A percentile compares a stretch with the other conserved stretches of the same genome.
Conservation (phyloP, 352 stramenopile genomes). For the Pythium rishiriense region DNA sequence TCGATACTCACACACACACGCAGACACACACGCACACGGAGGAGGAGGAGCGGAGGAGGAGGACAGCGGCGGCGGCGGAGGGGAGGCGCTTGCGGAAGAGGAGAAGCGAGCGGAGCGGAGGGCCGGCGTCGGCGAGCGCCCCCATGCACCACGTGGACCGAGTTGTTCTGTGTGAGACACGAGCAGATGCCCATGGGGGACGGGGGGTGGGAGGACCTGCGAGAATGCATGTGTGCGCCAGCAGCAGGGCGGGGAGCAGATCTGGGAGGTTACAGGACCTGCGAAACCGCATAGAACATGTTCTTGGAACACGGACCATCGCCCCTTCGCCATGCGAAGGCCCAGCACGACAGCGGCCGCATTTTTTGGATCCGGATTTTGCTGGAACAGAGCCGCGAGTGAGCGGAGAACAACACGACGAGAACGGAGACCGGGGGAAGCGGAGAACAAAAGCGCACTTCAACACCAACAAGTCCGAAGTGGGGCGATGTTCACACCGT, state of each 20-base stretch:
- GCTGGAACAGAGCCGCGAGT: conserved; percentile 4
- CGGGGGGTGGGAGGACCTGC: conserved; percentile 9
- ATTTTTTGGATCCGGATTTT: background rate
- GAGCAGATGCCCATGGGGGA: conserved; percentile 10
- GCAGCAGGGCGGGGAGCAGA: background rate
- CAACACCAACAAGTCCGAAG: no score
- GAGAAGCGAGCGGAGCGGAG: background rate
- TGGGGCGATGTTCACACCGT: no score
- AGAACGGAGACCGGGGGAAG: background rate
- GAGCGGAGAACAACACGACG: background rate
- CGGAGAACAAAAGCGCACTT: conserved; percentile 2
- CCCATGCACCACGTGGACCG: conserved; percentile 14
- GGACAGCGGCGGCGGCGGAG: no score
- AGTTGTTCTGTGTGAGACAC: conserved; percentile 17
- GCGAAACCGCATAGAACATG: conserved; percentile 19
- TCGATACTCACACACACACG: background rate
- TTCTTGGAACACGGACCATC: conserved; percentile 16
- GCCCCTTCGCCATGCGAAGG: conserved; percentile 9
- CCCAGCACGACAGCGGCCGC: background rate
- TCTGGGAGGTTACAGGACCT: conserved; percentile 11
- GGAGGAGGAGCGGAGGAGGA: background rate
- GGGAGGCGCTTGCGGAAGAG: background rate
- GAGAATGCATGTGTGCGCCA: background rate
- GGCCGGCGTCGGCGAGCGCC: background rate
- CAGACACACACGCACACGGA: background rate